Base-by-base conservation (phyloP, 208 protist species). In the Angomonas deanei region DNA sequence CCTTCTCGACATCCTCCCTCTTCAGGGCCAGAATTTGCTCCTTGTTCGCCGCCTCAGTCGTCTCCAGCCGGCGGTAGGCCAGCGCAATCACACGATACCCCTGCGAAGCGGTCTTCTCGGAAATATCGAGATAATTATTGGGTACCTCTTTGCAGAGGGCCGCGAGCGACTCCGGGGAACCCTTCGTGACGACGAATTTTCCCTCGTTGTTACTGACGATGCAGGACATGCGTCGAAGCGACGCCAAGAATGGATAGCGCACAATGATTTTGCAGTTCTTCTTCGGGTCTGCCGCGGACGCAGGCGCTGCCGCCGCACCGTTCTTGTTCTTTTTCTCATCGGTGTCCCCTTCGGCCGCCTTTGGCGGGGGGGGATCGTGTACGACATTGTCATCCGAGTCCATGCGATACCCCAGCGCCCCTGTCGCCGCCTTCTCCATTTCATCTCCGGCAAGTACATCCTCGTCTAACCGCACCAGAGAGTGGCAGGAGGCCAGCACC, bases 61-160 rank as follows among this genome's bases (percentile, higher is more conserved):
- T 68, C 24, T 60, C 53, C 27, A 98, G 69, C 21, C 59, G 64
- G 32, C 96, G 97, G 71, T 91, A 94, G 24, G 84, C 98, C 1
- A 99, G 70, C 0, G 98, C 97, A 34, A 99, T 93, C 26, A 99
- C 98, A 47, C 98, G 94, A 62, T 86, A 91, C 17, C 98, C 98
- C 36, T 94, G 47, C 8, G 86, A 55, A 0, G 97, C 88, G 42
- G 87, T 97, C 21, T 75, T 48, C 62, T 92, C 77, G 0, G 91
- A 88, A 23, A 86, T 62, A 33, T 74, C 48, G 28, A 97, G 81
- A 62, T 97, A 98, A 26, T 91, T 56, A 3, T 53, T 53, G 23
- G 97, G 97, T 50, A 97, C 62, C 11, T 68, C 65, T 19, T 32
- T 34, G 66, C 97, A 96, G n/a, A 98, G 72, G 28, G 73, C 49